Evolutionary conservation across 768 basidiomycete genomes (phyloP), one percentile per base, ranked within the genome.

Genomic region (Suillus weaverae): DNA sequence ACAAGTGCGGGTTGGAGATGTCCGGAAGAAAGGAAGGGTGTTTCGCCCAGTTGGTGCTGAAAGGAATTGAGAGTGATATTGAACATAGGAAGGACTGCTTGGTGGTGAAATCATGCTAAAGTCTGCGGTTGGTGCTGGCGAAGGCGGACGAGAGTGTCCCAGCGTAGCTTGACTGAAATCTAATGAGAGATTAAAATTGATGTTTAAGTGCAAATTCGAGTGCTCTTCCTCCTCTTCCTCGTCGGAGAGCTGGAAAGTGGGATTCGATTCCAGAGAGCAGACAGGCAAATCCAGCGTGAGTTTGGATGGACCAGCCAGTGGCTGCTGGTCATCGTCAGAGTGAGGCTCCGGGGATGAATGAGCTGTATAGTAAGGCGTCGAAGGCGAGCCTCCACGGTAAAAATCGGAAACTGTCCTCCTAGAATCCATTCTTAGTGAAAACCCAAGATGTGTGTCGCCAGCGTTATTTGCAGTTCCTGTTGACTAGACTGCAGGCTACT

Each of bases 91-190:
- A 32, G 77, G 77, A 20, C 73, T 73, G 53, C 73, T 78, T 20
- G 80, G 81, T 62, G 79, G 80, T 26, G 77, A 80, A 57, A 84
- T 76, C 61, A 84, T 76, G 38, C 82, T 84, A 61, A 79, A 84
- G 63, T 84, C 83, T 20, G 80, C 77, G 33, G 79, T 82, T 16
- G 75, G 78, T 0, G 81, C 64, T 20, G 83, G 84, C 20, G 84
- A 85, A 30, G 81, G 73, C 5, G 83, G 80, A 43, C 81, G 77
- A 18, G 56, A 57, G 18, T 57, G 56, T 18, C 56, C 56, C 3
- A 57, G 56, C 16, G 56, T 57, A 39, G 56, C 56, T 57, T 57
- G 56, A 26, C 56, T 16, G 73, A 59, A 38, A 63, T 64, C 8
- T n/a, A 18, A 22, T 61, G 53, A 38, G 33, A 43, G 16, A 32